Conservation (phyloP, 495 filamentous ascomycete genomes). For the Arthonia radiata region DNA sequence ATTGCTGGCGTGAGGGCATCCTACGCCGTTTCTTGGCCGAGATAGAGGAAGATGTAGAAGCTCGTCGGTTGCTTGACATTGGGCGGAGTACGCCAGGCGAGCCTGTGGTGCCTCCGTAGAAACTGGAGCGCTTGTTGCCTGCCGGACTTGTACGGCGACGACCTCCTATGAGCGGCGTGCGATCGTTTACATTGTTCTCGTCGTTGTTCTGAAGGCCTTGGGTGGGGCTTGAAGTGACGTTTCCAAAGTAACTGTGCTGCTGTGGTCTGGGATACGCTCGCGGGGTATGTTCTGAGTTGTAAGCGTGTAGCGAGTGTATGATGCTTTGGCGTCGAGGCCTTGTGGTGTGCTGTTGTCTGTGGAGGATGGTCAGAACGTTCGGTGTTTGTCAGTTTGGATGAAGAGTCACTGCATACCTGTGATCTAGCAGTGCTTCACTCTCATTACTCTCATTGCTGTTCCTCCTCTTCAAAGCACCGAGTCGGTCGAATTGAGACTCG, state of each 20-base stretch:
- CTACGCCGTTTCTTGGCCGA: conserved; percentile 6
- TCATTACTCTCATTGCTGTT: conserved; percentile 15
- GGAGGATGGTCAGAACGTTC: not conserved
- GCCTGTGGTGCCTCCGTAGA: conserved; percentile 7
- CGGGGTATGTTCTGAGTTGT: too few species aligned
- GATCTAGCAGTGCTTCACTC: conserved; percentile 16
- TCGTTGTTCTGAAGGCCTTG: conserved; percentile 3
- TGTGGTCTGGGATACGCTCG: too few species aligned
- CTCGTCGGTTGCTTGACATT: conserved; percentile 2
- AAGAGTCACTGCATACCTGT: conserved; percentile 4
- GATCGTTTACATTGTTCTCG: conserved; percentile 2
- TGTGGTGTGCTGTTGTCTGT: conserved; percentile 1
- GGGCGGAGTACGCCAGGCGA: conserved; percentile 3
- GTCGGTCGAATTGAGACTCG: conserved; percentile 11
- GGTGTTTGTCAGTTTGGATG: conserved; percentile 5
- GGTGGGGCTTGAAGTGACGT: conserved; percentile 3
- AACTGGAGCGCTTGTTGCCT: conserved; percentile 11
- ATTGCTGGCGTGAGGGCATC: conserved; percentile 4
- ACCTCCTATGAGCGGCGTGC: conserved; percentile 9
- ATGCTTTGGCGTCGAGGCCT: conserved; percentile 1
- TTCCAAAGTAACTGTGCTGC: conserved; percentile 14
- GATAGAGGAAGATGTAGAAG: conserved; percentile 3
- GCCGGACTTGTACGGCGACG: too few species aligned
- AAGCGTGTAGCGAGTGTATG: conserved; percentile 5
- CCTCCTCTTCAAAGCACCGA: conserved; percentile 8